phyloP scores from a whole-genome alignment of 1,284 basidiomycete genomes.

The Trametes pubescens region DNA sequence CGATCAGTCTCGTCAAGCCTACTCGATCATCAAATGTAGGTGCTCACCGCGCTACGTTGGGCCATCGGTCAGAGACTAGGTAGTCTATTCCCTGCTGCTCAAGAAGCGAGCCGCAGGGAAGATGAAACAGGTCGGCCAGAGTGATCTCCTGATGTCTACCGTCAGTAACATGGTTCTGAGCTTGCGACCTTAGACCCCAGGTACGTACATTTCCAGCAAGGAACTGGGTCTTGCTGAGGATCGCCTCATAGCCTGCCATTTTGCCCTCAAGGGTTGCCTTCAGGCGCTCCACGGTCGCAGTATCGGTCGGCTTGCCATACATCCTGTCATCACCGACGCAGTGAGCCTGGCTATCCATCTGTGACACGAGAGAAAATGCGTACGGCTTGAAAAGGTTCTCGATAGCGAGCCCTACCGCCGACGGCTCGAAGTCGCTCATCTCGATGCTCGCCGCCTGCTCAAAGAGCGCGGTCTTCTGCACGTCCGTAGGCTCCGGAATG shows the following conservation, averaged over 20 bases:
- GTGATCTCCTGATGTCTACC: conserved; percentile 47
- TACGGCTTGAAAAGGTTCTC: conserved; percentile 60
- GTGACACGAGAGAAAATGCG: conserved; percentile 4
- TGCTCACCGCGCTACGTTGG: conserved; percentile 41
- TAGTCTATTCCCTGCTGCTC: conserved; percentile 31
- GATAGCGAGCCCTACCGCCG: conserved; percentile 46
- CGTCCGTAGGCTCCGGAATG: conserved; percentile 43
- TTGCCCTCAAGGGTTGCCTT: conserved; percentile 43
- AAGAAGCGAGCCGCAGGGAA: conserved; percentile 53
- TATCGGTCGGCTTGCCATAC: conserved; percentile 26
- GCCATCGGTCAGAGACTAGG: conserved; percentile 37
- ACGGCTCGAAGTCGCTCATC: conserved; percentile 58
- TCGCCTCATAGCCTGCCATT: conserved; percentile 54
- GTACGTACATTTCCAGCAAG: conserved; percentile 55
- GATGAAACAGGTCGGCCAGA: conserved; percentile 61
- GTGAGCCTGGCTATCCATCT: not conserved
- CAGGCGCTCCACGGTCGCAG: conserved; percentile 19
- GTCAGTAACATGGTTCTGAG: not conserved
- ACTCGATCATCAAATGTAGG: not conserved
- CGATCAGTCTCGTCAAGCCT: not conserved
- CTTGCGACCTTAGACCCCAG: too few species aligned
- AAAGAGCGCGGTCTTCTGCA: conserved; percentile 52
- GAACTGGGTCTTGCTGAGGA: conserved; percentile 54
- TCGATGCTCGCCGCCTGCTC: conserved; percentile 67
- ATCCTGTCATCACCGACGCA: not conserved